A percentile compares a stretch with the other conserved stretches of the same genome.
Evolutionary conservation across 106 monocot species (phyloP).

Genomic region (Ottelia alismoides): DNA sequence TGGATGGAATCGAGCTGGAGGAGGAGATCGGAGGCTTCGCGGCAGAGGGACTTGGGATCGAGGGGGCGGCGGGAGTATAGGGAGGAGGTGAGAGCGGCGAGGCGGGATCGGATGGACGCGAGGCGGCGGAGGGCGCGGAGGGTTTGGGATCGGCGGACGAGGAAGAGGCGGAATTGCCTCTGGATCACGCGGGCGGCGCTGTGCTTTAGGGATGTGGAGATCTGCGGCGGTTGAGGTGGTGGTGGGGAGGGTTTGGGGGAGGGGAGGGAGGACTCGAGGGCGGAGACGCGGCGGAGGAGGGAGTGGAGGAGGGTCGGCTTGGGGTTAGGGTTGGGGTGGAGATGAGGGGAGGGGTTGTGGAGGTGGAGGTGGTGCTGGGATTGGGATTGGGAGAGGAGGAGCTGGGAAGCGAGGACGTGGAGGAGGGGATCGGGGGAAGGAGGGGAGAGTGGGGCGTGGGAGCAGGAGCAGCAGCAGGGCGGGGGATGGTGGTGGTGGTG

Average conservation of each 20-base stretch:
- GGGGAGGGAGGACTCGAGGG: constrained; percentile 24
- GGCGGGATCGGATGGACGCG: constrained; percentile 50
- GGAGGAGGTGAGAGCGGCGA: constrained; percentile 29
- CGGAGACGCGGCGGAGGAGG: constrained; percentile 12
- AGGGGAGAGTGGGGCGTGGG: constrained; percentile 3
- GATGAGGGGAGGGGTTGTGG: constrained; percentile 11
- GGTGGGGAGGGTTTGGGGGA: neutral
- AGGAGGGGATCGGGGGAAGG: constrained; percentile 29
- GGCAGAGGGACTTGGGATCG: constrained; percentile 19
- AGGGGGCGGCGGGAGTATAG: constrained; percentile 8
- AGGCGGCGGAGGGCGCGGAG: constrained; percentile 62
- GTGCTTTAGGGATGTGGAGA: constrained; percentile 25
- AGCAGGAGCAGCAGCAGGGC: constrained; percentile 7
- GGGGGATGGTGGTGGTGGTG: constrained; percentile 13
- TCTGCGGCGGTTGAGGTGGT: neutral
- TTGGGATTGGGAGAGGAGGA: constrained; percentile 17
- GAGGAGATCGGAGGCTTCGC: constrained; percentile 43
- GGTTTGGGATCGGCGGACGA: constrained; percentile 58
- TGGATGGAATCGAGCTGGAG: constrained; percentile 56
- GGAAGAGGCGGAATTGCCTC: constrained; percentile 44
- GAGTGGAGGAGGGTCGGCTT: neutral
- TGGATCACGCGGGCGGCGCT: constrained; percentile 73
- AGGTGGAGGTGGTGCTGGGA: neutral
- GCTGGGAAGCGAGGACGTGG: constrained; percentile 22
- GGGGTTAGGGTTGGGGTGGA: constrained; percentile 2